phyloP scores from a whole-genome alignment of 257 asterid genomes.

The Ballota nigra region DNA sequence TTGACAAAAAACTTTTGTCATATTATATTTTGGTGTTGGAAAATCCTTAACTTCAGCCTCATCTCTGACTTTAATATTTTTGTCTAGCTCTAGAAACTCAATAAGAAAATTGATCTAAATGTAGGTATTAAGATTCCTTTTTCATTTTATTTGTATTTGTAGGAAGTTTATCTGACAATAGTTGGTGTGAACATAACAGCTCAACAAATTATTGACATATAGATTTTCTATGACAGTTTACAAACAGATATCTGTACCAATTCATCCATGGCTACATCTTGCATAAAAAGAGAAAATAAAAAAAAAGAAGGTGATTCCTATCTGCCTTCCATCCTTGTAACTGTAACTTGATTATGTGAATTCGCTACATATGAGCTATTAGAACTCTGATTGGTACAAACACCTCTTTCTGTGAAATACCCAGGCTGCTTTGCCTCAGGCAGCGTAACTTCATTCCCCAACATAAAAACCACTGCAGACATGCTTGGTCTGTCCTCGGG shows the following conservation, averaged over 20 bases:
- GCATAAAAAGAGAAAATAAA: too few species aligned
- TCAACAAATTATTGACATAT: not conserved
- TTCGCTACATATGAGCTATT: not conserved
- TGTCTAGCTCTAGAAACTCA: not conserved
- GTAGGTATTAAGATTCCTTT: not conserved
- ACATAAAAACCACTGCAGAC: not conserved
- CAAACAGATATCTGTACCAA: not conserved
- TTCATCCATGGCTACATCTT: not conserved
- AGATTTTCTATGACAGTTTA: not conserved
- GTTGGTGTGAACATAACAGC: not conserved
- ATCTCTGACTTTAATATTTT: not conserved
- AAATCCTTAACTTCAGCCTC: not conserved
- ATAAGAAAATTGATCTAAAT: not conserved
- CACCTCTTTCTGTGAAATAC: not conserved
- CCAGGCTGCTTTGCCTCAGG: conserved; percentile 11
- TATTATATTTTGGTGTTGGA: not conserved
- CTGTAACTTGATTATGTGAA: not conserved
- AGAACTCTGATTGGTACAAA: not conserved
- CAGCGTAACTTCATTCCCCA: conserved; percentile 11
- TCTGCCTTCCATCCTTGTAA: not conserved
- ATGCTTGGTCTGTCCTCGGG: conserved; percentile 5
- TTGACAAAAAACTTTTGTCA: not conserved
- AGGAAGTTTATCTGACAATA: too few species aligned
- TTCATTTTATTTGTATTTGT: too few species aligned
- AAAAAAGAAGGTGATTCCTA: not conserved